These are phyloP conservation scores for Trichoderma sp. DNA, from an alignment of 2,329 filamentous ascomycete genomes.

Conservation along the genomic window DNA sequence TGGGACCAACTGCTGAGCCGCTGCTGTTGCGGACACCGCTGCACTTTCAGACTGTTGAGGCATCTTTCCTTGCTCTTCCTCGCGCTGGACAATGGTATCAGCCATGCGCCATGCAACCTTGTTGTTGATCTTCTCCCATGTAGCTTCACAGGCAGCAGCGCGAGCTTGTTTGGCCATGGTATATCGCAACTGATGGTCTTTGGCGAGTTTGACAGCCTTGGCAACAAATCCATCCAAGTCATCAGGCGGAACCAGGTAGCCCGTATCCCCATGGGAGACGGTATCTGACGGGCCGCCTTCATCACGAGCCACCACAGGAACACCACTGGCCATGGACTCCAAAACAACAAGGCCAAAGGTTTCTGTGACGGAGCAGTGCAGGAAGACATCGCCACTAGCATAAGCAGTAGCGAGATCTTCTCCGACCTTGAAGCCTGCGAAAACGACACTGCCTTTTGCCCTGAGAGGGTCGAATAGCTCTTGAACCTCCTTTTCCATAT, in stretches of 20 bases:
- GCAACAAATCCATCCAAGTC: constrained; percentile 61
- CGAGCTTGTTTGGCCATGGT: constrained; percentile 53
- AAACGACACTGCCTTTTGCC: constrained; percentile 58
- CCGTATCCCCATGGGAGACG: constrained; percentile 59
- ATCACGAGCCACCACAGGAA: constrained; percentile 69
- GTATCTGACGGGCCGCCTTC: constrained; percentile 71
- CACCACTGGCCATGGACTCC: constrained; percentile 70
- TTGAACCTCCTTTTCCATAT: constrained; percentile 63
- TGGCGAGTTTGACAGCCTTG: constrained; percentile 52
- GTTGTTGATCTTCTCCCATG: constrained; percentile 73
- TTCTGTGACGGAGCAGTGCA: constrained; percentile 71
- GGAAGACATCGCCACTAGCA: constrained; percentile 67
- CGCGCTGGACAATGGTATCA: constrained; percentile 52
- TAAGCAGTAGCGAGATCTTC: constrained; percentile 65
- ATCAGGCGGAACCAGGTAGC: constrained; percentile 61
- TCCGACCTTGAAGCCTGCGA: constrained; percentile 66
- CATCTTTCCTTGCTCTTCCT: constrained; percentile 35
- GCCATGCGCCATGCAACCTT: constrained; percentile 66
- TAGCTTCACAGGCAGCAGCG: constrained; percentile 61
- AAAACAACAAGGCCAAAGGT: constrained; percentile 72
- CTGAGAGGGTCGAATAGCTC: constrained; percentile 57
- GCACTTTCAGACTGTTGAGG: constrained; percentile 23
- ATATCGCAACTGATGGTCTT: constrained; percentile 46
- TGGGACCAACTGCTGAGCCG: constrained; percentile 40
- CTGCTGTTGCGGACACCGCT: constrained; percentile 32